phyloP scores from a whole-genome alignment of 2,329 filamentous ascomycete species.

The Aspergillus pseudonomiae region DNA sequence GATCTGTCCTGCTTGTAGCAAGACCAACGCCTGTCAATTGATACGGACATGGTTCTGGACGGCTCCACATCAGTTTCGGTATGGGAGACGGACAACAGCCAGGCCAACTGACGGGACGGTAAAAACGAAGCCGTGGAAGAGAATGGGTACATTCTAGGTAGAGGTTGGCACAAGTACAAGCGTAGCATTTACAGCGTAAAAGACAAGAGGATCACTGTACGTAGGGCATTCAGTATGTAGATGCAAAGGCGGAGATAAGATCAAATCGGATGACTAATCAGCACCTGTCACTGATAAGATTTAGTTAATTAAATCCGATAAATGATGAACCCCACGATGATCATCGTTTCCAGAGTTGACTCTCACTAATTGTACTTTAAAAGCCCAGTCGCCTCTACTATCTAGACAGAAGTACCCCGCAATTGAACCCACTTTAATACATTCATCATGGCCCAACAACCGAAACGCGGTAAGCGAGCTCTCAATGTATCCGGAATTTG shows the following conservation, averaged over 20 bases:
- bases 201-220: too few species aligned
- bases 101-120: not conserved
- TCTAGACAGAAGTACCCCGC: not conserved
- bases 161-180: not conserved
- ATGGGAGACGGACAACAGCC: constrained; percentile 10
- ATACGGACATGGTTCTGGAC: constrained; percentile 1
- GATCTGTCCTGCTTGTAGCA: constrained; percentile 24
- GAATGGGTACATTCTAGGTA: not conserved
- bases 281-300: not conserved
- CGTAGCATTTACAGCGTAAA: not conserved
- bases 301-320: not conserved
- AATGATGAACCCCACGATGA: not conserved
- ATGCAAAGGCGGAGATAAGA: not conserved
- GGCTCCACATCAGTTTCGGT: constrained; percentile 11
- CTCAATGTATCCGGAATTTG: not conserved
- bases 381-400: not conserved
- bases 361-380: not conserved
- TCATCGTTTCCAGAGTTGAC: not conserved
- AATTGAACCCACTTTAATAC: not conserved
- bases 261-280: not conserved
- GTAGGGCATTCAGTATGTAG: too few species aligned
- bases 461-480: not conserved
- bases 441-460: constrained; percentile 4
- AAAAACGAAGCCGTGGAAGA: not conserved
- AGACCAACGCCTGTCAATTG: not conserved